Evolutionary conservation across 495 filamentous ascomycete genomes (phyloP).

Genomic region (Ramalina peruviana): DNA sequence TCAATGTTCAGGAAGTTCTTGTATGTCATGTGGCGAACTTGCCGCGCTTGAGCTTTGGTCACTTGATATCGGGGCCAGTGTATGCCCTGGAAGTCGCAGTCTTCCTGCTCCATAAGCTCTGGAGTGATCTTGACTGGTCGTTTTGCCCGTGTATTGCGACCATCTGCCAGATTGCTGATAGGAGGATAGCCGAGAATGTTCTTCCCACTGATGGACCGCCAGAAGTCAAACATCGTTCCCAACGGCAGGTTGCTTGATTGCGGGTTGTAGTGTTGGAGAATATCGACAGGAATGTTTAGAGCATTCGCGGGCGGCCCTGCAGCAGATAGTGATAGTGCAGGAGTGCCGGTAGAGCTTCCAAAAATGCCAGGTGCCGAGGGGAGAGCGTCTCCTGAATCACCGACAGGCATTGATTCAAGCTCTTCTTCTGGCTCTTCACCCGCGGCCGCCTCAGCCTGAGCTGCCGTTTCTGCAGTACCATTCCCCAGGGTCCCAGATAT

Average conservation of each 20-base stretch:
- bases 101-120: conserved; percentile 40
- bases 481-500: neutral
- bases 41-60: conserved; percentile 43
- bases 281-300: neutral
- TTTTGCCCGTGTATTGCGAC: conserved; percentile 1
- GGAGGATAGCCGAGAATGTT: conserved; percentile 15
- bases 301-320: neutral
- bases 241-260: neutral
- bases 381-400: neutral
- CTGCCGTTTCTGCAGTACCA: neutral
- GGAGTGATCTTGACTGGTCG: conserved; percentile 28
- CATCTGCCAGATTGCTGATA: conserved; percentile 18
- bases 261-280: neutral
- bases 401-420: neutral
- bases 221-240: neutral
- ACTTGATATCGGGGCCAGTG: conserved; percentile 56
- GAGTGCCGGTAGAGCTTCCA: neutral
- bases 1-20: conserved; percentile 41
- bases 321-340: neutral
- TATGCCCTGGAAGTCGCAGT: conserved; percentile 66
- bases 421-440: neutral
- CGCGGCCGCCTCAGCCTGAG: neutral
- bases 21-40: conserved; percentile 41
- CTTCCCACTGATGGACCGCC: conserved; percentile 7
- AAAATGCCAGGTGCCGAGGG: neutral